Percentiles rank a stretch among this genome's conserved stretches.
Evolutionary conservation across 2,329 filamentous ascomycete genomes (phyloP).

Genomic region (Dactylonectria estremocensis): DNA sequence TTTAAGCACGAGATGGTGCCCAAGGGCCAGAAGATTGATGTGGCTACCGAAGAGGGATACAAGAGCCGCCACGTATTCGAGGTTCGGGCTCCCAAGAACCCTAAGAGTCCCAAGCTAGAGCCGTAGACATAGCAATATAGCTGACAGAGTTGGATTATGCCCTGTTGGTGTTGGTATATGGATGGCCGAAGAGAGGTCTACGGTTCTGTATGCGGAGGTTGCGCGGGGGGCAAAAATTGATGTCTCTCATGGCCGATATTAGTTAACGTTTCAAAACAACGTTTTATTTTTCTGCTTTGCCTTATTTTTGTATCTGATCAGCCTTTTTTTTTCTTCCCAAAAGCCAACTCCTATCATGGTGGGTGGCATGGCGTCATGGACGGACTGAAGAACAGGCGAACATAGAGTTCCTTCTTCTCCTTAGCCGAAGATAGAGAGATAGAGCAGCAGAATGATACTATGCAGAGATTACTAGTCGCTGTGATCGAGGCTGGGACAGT

Average conservation of each 20-base stretch:
- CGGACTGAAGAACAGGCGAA: conserved; percentile 25
- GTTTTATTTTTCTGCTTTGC: conserved; percentile 5
- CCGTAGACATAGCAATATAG: not conserved
- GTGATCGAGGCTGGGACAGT: no score
- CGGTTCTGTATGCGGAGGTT: not conserved
- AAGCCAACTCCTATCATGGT: conserved; percentile 21
- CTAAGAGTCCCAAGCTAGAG: not conserved
- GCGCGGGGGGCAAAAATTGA: conserved; percentile 7
- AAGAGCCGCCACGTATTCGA: conserved; percentile 57
- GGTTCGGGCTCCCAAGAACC: conserved; percentile 29
- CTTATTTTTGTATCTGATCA: conserved; percentile 4
- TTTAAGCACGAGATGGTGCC: conserved; percentile 87
- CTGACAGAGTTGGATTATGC: not conserved
- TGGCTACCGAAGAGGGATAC: conserved; percentile 58
- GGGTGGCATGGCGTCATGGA: conserved; percentile 43
- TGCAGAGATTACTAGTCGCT: no score
- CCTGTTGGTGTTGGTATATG: conserved; percentile 4
- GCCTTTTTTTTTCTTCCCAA: conserved; percentile 19
- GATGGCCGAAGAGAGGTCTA: not conserved
- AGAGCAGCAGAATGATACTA: no score
- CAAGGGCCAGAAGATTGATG: conserved; percentile 72
- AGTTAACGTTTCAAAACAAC: not conserved
- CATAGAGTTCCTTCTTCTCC: not conserved
- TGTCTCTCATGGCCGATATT: conserved; percentile 3
- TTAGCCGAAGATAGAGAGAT: not conserved